Evolutionary conservation across 139 green algal species (phyloP), one percentile per base, ranked within the genome.

Genomic region (Picochlorum sp.): DNA sequence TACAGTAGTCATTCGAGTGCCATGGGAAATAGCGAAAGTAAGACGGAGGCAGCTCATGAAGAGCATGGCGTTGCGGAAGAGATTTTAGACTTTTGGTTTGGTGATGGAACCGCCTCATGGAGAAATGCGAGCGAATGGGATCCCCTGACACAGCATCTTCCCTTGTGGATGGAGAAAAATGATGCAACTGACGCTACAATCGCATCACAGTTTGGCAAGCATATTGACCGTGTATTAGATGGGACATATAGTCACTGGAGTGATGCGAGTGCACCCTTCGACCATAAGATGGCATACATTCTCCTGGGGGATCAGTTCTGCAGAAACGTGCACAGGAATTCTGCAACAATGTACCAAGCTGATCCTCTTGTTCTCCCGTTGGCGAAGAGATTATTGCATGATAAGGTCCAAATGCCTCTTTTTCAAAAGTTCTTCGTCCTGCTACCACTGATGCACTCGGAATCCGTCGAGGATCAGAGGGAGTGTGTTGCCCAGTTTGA

Each of bases 361-460:
- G 61, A 66, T 14, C 15, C 11, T 41, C 15, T 23, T 6, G 61
- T 32, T 20, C 24, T 66, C 3, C 34, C 47, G 0, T 66, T 38
- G 61, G 37, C 37, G 2, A 66, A 66, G n/a, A 16, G 16, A 10
- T 10, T 59, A 4, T 5, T 66, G 21, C 38, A 38, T 4, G n/a
- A 16, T 2, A 49, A 72, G 20, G 37, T 47, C 23, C 7, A 26
- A 18, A 58, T 84, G 56, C 59, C 49, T 5, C 32, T 54, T 45
- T 72, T 82, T 18, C 49, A 71, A 46, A 68, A 62, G 1, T 44
- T 63, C 13, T 85, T 68, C 24, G 45, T 66, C 6, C 62, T 50
- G 61, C 66, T 85, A 46, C 74, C 82, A 28, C 74, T 79, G 45
- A 82, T 82, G 77, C 82, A 88, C 64, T 65, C 37, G 45, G 82